Conservation (phyloP, 2,329 filamentous ascomycete species). For the Verticillium tricorpus region DNA sequence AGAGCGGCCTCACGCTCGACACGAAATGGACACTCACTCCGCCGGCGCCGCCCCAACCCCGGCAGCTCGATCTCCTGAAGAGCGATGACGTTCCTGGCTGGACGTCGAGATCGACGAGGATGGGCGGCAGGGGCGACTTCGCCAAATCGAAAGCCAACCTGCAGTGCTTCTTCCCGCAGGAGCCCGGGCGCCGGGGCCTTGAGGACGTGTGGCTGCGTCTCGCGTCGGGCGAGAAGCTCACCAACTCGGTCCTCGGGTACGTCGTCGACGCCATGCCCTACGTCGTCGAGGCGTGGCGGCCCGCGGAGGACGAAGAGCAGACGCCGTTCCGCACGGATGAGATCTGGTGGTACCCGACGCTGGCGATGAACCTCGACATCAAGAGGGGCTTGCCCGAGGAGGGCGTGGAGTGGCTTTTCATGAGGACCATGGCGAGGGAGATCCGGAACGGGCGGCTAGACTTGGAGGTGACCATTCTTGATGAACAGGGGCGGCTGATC, state of each 20-base stretch:
- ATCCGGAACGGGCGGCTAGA: conserved; percentile 71
- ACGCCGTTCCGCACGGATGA: conserved; percentile 26
- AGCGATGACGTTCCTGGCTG: conserved; percentile 23
- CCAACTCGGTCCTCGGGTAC: conserved; percentile 58
- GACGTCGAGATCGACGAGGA: conserved; percentile 8
- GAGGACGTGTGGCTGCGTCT: conserved; percentile 65
- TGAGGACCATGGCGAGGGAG: conserved; percentile 59
- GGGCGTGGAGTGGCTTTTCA: conserved; percentile 69
- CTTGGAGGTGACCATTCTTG: conserved; percentile 64
- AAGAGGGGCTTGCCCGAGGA: conserved; percentile 66
- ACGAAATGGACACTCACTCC: conserved; percentile 10
- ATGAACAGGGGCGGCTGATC: conserved; percentile 31
- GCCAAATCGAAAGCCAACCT: conserved; percentile 22
- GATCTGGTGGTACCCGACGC: conserved; percentile 69
- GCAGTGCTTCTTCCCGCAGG: conserved; percentile 11
- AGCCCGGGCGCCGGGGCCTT: conserved; percentile 7
- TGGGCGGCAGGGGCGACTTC: conserved; percentile 7
- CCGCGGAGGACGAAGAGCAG: conserved; percentile 21
- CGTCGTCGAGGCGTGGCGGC: conserved; percentile 50
- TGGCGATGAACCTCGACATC: conserved; percentile 70
- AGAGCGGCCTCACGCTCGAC: conserved; percentile 21
- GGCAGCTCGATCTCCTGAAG: conserved; percentile 20
- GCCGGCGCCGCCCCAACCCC: conserved; percentile 11
- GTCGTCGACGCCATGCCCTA: conserved; percentile 66
- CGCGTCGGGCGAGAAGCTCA: conserved; percentile 56